Conservation (phyloP, 2,329 filamentous ascomycete genomes). For the Colletotrichum cereale region DNA sequence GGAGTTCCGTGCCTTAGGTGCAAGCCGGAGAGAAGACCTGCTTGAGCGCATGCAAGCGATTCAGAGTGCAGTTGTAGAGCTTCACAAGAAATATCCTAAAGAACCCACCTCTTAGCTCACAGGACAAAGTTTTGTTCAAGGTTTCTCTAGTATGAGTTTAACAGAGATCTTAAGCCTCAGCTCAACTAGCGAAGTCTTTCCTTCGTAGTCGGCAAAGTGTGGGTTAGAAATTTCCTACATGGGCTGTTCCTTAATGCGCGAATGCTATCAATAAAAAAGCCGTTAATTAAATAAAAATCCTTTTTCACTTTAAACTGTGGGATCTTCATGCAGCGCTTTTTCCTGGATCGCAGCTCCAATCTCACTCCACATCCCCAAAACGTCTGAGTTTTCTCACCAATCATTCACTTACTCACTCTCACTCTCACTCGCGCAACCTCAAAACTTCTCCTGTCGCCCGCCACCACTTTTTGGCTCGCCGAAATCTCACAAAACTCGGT, state of each 20-base stretch:
- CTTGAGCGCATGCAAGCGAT: no score
- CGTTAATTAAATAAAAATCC: constrained; percentile 9
- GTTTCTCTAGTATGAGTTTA: not conserved
- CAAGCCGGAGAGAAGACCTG: no score
- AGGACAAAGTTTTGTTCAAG: no score
- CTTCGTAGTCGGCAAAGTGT: not conserved
- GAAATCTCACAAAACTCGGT: not conserved
- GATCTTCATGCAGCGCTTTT: constrained; percentile 27
- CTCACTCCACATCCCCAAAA: constrained; percentile 39
- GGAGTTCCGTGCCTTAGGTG: not conserved
- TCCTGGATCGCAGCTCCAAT: constrained; percentile 31
- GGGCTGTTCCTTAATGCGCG: not conserved
- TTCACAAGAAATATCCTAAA: no score
- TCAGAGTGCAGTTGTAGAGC: no score
- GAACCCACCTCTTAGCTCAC: no score
- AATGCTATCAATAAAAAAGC: not conserved
- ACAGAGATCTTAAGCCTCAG: not conserved
- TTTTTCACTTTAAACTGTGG: constrained; percentile 21
- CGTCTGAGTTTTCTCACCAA: constrained; percentile 24
- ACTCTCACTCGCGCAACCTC: not conserved
- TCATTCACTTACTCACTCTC: not conserved
- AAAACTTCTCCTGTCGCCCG: not conserved
- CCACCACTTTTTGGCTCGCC: not conserved
- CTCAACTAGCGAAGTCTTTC: not conserved
- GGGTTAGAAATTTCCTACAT: not conserved